A percentile compares a stretch with the other conserved stretches of the same genome.
phyloP scores from a whole-genome alignment of 2,329 filamentous ascomycete species.

The Talaromyces sp. region DNA sequence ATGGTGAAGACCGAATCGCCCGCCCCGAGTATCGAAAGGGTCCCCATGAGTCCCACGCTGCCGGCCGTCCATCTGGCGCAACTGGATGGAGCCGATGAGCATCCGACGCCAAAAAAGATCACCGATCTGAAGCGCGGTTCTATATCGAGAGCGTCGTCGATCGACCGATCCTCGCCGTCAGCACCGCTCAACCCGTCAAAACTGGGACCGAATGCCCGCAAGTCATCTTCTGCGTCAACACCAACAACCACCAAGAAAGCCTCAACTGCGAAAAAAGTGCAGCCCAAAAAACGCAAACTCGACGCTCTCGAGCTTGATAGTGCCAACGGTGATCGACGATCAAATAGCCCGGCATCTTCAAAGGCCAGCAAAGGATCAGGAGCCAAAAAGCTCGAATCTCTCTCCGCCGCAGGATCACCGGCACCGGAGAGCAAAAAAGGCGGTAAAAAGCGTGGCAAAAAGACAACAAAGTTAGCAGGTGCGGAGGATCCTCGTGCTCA shows the following conservation, averaged over 20 bases:
- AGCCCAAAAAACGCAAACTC: slow-evolving; percentile 40
- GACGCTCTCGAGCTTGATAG: slow-evolving; percentile 32
- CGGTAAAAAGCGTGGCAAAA: slow-evolving; percentile 11
- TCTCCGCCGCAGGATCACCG: slow-evolving; percentile 35
- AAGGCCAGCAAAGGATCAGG: slow-evolving; percentile 32
- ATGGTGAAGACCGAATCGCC: slow-evolving; percentile 33
- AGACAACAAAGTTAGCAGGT: slow-evolving; percentile 13
- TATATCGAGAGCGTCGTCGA: slow-evolving; percentile 33
- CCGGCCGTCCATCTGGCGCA: slow-evolving; percentile 18
- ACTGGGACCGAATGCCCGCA: slow-evolving; percentile 25
- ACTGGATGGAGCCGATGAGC: slow-evolving; percentile 19
- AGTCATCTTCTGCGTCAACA: slow-evolving; percentile 21
- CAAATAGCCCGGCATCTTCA: slow-evolving; percentile 36
- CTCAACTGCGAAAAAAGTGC: slow-evolving; percentile 28
- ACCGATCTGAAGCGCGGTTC: slow-evolving; percentile 33
- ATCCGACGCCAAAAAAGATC: slow-evolving; percentile 36
- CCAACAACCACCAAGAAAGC: slow-evolving; percentile 28
- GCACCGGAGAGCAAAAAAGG: slow-evolving; percentile 27
- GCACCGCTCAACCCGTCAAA: slow-evolving; percentile 36
- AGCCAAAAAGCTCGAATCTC: slow-evolving; percentile 33
- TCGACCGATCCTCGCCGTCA: slow-evolving; percentile 34
- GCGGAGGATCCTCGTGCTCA: slow-evolving; percentile 18
- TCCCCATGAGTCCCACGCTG: slow-evolving; percentile 21
- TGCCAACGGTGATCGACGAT: slow-evolving; percentile 28
- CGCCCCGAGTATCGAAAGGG: slow-evolving; percentile 23